A percentile compares a stretch with the other conserved stretches of the same genome.
These are phyloP conservation scores for Trichoderma sp. DNA, from an alignment of 2,329 filamentous ascomycete species.

Conservation along the genomic window DNA sequence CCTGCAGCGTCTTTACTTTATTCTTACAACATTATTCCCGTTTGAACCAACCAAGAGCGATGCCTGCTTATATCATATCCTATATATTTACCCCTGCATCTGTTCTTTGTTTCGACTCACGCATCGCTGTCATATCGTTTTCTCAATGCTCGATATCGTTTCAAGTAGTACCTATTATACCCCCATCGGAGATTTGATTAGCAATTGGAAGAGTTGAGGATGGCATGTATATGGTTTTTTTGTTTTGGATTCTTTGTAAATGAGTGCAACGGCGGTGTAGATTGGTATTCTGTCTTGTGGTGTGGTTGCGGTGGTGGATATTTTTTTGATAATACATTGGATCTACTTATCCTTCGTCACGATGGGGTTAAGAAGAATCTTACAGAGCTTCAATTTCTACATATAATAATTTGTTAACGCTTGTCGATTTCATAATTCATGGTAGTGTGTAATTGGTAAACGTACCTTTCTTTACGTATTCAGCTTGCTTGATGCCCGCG, in stretches of 20 bases:
- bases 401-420: not conserved
- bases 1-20: not conserved
- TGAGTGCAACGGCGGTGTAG: not conserved
- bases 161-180: constrained; percentile 76
- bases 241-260: not conserved
- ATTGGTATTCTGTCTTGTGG: not conserved
- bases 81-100: not conserved
- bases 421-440: not conserved
- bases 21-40: not conserved
- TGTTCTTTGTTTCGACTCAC: constrained; percentile 25
- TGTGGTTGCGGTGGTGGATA: not conserved
- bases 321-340: not conserved
- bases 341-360: not conserved
- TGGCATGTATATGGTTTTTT: not conserved
- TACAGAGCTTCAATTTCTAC: constrained; percentile 90
- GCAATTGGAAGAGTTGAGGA: not conserved
- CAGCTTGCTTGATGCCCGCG: constrained; percentile 72
- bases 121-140: constrained; percentile 68
- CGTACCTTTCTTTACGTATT: constrained; percentile 87
- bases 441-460: not conserved
- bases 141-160: constrained; percentile 82
- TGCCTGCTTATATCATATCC: not conserved
- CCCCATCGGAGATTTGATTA: not conserved
- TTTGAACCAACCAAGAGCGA: not conserved
- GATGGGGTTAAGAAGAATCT: constrained; percentile 41